A percentile compares a stretch with the other conserved stretches of the same genome.
phyloP scores from a whole-genome alignment of 2,329 filamentous ascomycete species.

The Fusarium clavum region DNA sequence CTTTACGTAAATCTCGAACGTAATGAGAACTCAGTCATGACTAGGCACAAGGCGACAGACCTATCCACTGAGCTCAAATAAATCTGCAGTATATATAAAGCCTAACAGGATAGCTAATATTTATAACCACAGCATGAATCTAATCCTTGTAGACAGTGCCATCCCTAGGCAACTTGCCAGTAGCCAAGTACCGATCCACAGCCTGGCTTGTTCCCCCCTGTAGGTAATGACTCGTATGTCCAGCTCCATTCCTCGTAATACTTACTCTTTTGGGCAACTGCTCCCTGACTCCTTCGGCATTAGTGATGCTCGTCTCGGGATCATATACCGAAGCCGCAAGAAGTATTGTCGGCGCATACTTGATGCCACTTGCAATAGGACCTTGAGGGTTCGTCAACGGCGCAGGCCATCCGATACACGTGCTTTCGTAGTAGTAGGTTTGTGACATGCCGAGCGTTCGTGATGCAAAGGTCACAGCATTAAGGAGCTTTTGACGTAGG shows the following conservation, averaged over 20 bases:
- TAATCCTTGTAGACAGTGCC: constrained; percentile 37
- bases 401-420: constrained; percentile 41
- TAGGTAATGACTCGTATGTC: constrained; percentile 40
- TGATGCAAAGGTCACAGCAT: constrained; percentile 25
- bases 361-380: background rate
- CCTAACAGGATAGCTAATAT: too few species aligned
- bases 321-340: constrained; percentile 36
- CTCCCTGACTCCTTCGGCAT: constrained; percentile 36
- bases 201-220: constrained; percentile 38
- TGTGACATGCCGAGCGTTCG: constrained; percentile 32
- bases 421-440: constrained; percentile 29
- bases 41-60: background rate
- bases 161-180: constrained; percentile 38
- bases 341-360: constrained; percentile 31
- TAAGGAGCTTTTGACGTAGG: constrained; percentile 23
- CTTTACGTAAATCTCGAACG: background rate
- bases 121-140: background rate
- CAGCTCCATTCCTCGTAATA: constrained; percentile 41
- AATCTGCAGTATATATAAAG: background rate
- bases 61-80: background rate
- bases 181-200: constrained; percentile 38
- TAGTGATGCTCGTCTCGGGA: constrained; percentile 36
- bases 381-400: constrained; percentile 30
- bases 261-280: constrained; percentile 39
- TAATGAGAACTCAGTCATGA: background rate